Conservation (phyloP, 371 early-diverging fungal genomes). For the Rhizomucor miehei region DNA sequence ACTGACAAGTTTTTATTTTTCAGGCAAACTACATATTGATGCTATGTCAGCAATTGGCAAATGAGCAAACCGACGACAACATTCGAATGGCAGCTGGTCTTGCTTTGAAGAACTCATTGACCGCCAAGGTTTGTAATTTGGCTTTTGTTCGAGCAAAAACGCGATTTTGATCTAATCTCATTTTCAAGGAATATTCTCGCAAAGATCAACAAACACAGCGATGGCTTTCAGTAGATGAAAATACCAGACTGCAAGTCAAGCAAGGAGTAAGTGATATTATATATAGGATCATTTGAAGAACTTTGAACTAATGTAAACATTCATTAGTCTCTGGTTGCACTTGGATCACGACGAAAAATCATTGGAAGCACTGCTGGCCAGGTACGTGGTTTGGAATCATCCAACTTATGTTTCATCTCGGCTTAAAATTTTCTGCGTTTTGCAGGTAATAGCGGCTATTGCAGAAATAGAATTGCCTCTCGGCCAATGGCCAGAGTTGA, state of each 20-base stretch:
- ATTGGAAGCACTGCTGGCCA: conserved; percentile 76
- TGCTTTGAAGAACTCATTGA: conserved; percentile 86
- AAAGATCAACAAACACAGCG: conserved; percentile 65
- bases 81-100: conserved; percentile 83
- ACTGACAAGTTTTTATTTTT: too few species aligned
- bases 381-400: conserved; percentile 19
- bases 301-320: background rate
- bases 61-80: conserved; percentile 57
- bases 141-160: background rate
- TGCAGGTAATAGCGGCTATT: conserved; percentile 81
- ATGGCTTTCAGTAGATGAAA: conserved; percentile 69
- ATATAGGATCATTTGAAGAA: background rate
- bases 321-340: conserved; percentile 61
- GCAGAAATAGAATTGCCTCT: conserved; percentile 87
- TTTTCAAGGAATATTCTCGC: conserved; percentile 57
- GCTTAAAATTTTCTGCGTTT: background rate
- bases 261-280: conserved; percentile 39
- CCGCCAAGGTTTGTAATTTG: conserved; percentile 67
- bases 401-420: too few species aligned
- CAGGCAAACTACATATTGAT: conserved; percentile 75
- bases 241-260: conserved; percentile 49
- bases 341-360: conserved; percentile 60
- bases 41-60: conserved; percentile 80
- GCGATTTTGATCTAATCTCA: background rate
- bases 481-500: conserved; percentile 83